phyloP scores from a whole-genome alignment of 2,329 filamentous ascomycete genomes.

The Thermothelomyces thermophilus region DNA sequence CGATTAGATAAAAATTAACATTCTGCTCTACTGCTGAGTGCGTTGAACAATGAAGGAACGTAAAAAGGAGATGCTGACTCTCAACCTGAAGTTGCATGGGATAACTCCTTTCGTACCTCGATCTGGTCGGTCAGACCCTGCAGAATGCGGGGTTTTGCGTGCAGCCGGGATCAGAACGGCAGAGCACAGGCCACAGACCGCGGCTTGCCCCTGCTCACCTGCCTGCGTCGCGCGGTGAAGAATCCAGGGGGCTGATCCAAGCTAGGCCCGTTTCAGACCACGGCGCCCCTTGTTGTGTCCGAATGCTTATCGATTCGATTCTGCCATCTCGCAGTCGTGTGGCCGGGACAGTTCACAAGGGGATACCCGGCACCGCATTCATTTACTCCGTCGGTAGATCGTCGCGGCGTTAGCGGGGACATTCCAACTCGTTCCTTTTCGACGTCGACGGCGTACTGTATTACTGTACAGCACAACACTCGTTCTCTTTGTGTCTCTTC shows the following conservation, averaged over 20 bases:
- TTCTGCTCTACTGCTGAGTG: too few relatives aligned
- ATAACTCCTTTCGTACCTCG: too few relatives aligned
- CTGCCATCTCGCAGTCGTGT: conserved; percentile 1
- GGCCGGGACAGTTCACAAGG: conserved; percentile 8
- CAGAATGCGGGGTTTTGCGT: not conserved
- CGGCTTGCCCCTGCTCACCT: not conserved
- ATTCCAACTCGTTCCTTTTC: conserved; percentile 1
- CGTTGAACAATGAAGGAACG: too few relatives aligned
- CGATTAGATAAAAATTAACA: too few relatives aligned
- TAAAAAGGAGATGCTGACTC: too few relatives aligned
- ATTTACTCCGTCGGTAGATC: conserved; percentile 7
- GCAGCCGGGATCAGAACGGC: not conserved
- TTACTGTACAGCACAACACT: too few relatives aligned
- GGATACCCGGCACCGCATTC: conserved; percentile 9
- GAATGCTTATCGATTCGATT: conserved; percentile 21
- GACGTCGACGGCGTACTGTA: conserved; percentile 7
- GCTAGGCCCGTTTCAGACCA: conserved; percentile 26
- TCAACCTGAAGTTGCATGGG: too few relatives aligned
- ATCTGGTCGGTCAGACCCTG: conserved; percentile 2
- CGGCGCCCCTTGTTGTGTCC: conserved; percentile 17
- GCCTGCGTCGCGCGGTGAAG: not conserved
- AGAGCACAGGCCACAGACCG: conserved; percentile 6
- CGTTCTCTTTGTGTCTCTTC: too few relatives aligned
- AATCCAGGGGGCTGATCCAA: conserved; percentile 13
- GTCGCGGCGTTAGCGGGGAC: conserved; percentile 14